A percentile compares a stretch with the other conserved stretches of the same genome.
Evolutionary conservation across 345 rosid species (phyloP).

Genomic region (Bruguiera sexangula): DNA sequence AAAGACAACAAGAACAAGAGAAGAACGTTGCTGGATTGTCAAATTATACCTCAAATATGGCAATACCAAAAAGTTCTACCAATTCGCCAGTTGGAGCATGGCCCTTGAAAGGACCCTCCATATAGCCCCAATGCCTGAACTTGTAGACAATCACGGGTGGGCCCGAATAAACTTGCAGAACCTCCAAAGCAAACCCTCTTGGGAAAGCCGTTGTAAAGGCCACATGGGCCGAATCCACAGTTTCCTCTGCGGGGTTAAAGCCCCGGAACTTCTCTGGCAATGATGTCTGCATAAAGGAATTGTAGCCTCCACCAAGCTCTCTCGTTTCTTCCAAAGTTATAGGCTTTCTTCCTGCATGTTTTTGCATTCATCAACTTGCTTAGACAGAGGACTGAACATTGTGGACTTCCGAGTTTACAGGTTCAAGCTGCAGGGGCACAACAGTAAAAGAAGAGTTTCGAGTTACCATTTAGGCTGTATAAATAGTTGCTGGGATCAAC

Average conservation of each 20-base stretch:
- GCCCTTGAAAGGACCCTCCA: conserved; percentile 75
- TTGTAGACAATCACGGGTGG: conserved; percentile 54
- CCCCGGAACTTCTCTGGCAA: conserved; percentile 41
- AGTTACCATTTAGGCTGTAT: conserved; percentile 47
- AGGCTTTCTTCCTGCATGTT: conserved; percentile 42
- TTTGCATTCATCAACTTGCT: background rate
- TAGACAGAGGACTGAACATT: background rate
- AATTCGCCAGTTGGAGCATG: conserved; percentile 53
- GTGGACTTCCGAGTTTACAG: background rate
- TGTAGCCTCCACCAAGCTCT: conserved; percentile 60
- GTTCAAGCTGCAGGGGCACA: background rate
- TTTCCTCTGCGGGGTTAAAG: conserved; percentile 34
- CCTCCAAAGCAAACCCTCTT: conserved; percentile 58
- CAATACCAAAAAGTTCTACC: conserved; percentile 39
- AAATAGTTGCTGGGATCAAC: conserved; percentile 35
- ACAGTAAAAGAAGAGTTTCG: background rate
- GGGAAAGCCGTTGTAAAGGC: conserved; percentile 57
- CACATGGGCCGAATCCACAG: conserved; percentile 25
- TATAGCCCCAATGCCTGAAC: conserved; percentile 74
- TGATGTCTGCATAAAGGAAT: conserved; percentile 47
- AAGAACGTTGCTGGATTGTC: background rate
- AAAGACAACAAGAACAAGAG: background rate
- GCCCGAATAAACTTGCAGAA: conserved; percentile 53
- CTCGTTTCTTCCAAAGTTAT: conserved; percentile 36
- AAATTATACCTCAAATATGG: conserved; percentile 32